Conservation (phyloP, 306 rosid genomes). For the Chamaecrista fasciculata region DNA sequence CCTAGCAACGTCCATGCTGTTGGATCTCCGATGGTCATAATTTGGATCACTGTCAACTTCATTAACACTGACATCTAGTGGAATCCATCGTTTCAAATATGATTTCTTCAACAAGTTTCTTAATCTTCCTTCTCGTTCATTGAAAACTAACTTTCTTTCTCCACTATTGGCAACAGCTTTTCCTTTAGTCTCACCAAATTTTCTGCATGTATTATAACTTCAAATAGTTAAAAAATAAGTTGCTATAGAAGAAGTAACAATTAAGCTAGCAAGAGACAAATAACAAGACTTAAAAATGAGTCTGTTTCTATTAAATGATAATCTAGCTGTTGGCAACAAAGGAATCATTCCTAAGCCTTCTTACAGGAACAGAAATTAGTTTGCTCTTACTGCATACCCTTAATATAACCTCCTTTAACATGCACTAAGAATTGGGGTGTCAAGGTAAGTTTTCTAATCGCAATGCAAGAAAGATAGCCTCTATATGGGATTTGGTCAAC, state of each 20-base stretch:
- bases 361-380: constrained; percentile 21
- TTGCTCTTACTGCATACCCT: constrained; percentile 11
- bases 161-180: constrained; percentile 36
- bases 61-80: constrained; percentile 45
- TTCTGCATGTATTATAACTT: constrained; percentile 47
- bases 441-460: background rate
- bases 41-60: constrained; percentile 46
- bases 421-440: background rate
- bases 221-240: constrained; percentile 15
- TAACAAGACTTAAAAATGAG: constrained; percentile 7
- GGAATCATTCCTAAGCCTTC: background rate
- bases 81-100: constrained; percentile 81
- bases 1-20: constrained; percentile 91
- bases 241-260: constrained; percentile 17
- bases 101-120: constrained; percentile 78
- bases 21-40: constrained; percentile 45
- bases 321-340: constrained; percentile 15
- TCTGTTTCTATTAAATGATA: constrained; percentile 14
- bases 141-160: constrained; percentile 44
- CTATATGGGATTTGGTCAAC: constrained; percentile 12
- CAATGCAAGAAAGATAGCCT: background rate
- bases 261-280: constrained; percentile 17
- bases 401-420: background rate
- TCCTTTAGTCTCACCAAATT: constrained; percentile 48
- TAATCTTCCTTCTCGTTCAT: constrained; percentile 65